Base-by-base conservation (phyloP, 176 grass and related monocot species). In the Juncus inflexus region DNA sequence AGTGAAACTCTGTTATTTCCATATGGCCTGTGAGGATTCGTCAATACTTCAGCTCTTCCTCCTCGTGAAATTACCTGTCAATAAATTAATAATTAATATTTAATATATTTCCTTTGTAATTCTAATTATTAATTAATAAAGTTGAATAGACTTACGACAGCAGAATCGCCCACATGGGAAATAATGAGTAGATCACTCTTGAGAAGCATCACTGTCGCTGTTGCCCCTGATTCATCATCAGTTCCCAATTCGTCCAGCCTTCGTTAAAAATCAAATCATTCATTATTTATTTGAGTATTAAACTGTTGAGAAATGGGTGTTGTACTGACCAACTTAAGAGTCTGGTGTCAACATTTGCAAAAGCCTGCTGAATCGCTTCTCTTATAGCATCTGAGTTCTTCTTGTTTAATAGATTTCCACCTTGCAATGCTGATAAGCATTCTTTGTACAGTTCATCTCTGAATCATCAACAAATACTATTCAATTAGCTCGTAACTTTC, bases 361-460 rank as follows among this genome's bases (percentile, higher is more conserved):
- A 99, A 59, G 88, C 94, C 12, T 79, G 79, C 67, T 86, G 76
- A 62, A 99, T 89, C 40, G 85, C 63, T 39, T 79, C 80, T 50
- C 69, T 99, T 75, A 89, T 79, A 47, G 67, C 68, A 39, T 83
- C 82, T 42, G 79, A 77, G 12, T 92, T 89, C 80, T 84, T 99
- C 42, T 77, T 82, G 54, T 55, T 84, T 37, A 99, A 69, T 67
- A 99, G 74, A n/a, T 80, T 61, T 62, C 94, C 94, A 35, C 82
- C 80, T 78, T 92, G 82, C 82, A 92, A 40, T 62, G 85, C 77
- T 38, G 62, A 54, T 5, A 65, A 72, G 38, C 87, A 99, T 80
- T 99, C 88, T 80, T 99, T 92, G 72, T 84, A 92, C 37, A 99
- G 43, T 84, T 99, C 85, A 5, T 99, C 85, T 83, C 94, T 99